Percentiles rank a stretch among this genome's conserved stretches.
Evolutionary conservation across 805 yeast genomes (phyloP).

Genomic region (Candida fluviatilis): DNA sequence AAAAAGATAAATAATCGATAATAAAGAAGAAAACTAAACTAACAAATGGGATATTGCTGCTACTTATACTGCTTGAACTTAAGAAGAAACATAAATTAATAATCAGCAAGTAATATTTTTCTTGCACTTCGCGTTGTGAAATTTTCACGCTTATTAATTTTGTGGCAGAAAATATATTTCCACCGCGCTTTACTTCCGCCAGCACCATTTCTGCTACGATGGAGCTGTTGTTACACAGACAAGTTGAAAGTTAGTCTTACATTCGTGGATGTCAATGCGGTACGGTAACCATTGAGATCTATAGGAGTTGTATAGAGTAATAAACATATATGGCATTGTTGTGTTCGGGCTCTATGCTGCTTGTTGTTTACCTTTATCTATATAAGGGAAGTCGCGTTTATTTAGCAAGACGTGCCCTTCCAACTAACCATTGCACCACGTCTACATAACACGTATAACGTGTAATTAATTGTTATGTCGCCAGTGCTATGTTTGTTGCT

Average conservation of each 20-base stretch:
- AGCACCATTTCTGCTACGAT: no score
- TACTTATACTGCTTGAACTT: neutral
- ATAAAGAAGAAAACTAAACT: neutral
- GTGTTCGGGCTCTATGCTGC: no score
- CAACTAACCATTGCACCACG: neutral
- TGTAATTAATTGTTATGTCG: neutral
- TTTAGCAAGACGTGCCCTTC: neutral
- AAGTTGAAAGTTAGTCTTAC: no score
- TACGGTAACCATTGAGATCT: no score
- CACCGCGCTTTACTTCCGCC: no score
- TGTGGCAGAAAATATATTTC: no score
- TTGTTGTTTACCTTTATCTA: slow-evolving; percentile 5
- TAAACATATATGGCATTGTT: no score
- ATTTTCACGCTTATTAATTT: no score
- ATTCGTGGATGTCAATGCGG: no score
- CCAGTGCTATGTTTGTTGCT: neutral
- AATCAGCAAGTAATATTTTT: neutral
- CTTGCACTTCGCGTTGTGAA: neutral
- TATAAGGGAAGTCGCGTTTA: slow-evolving; percentile 6
- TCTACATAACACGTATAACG: neutral
- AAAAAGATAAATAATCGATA: neutral
- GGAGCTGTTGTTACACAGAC: no score
- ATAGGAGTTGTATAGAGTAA: no score
- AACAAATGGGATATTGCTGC: neutral
- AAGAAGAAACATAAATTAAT: neutral